Percentiles rank a stretch among this genome's conserved stretches.
phyloP scores from a whole-genome alignment of 1,139 yeast species.

The Ashbya aceris region DNA sequence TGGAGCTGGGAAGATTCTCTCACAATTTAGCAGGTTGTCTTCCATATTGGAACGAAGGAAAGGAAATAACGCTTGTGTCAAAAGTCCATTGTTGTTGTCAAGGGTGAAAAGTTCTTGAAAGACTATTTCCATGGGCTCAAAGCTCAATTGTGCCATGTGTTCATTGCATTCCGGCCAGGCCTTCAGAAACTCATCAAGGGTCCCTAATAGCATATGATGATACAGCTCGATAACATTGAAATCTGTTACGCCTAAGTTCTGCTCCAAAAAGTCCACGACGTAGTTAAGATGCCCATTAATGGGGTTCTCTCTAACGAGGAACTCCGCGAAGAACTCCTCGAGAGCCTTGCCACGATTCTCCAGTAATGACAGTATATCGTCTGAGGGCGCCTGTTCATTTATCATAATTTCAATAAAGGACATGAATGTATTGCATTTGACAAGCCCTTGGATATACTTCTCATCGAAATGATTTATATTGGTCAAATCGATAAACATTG shows the following conservation, averaged over 20 bases:
- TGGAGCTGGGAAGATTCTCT: slow-evolving; percentile 15
- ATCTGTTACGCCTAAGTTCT: slow-evolving; percentile 19
- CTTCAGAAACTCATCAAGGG: slow-evolving; percentile 17
- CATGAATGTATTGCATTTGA: slow-evolving; percentile 41
- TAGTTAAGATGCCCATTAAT: slow-evolving; percentile 26
- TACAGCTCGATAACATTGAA: slow-evolving; percentile 27
- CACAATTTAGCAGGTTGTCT: slow-evolving; percentile 27
- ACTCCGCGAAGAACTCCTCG: slow-evolving; percentile 27
- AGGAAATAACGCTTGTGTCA: slow-evolving; percentile 27
- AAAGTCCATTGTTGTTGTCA: slow-evolving; percentile 26
- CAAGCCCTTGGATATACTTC: slow-evolving; percentile 33
- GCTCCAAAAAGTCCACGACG: slow-evolving; percentile 22
- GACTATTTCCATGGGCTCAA: slow-evolving; percentile 26
- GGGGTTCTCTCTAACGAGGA: slow-evolving; percentile 29
- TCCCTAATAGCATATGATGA: slow-evolving; percentile 22
- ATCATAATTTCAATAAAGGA: slow-evolving; percentile 32
- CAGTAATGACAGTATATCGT: slow-evolving; percentile 22
- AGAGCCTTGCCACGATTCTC: slow-evolving; percentile 20
- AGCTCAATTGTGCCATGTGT: slow-evolving; percentile 16
- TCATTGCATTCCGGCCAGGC: slow-evolving; percentile 23
- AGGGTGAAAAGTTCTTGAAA: slow-evolving; percentile 28
- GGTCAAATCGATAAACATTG: slow-evolving; percentile 36
- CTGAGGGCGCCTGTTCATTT: slow-evolving; percentile 20
- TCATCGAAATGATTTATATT: slow-evolving; percentile 29
- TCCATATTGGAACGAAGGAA: slow-evolving; percentile 25